These are phyloP conservation scores for Glycine latifolia DNA, from an alignment of 306 rosid species.

Conservation along the genomic window DNA sequence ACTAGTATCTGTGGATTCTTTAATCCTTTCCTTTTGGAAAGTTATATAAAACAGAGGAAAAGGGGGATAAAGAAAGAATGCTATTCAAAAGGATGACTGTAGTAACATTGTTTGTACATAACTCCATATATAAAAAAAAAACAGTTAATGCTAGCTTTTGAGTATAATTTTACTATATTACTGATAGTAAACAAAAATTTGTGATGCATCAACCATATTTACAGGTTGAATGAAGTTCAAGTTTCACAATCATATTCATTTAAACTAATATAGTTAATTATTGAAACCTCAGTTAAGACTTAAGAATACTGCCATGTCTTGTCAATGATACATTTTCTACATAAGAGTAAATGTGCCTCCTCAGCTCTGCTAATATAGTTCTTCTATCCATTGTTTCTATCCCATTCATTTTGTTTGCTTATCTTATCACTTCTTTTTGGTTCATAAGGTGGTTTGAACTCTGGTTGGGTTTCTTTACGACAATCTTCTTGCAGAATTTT, in stretches of 20 bases:
- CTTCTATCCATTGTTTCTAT: constrained; percentile 16
- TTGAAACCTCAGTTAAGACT: constrained; percentile 13
- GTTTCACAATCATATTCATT: constrained; percentile 26
- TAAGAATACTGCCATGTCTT: not conserved
- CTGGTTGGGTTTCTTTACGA: constrained; percentile 33
- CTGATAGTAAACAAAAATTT: not conserved
- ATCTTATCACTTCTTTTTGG: constrained; percentile 22
- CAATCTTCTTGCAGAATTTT: constrained; percentile 75
- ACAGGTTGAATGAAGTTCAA: not conserved
- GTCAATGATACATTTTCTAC: not conserved
- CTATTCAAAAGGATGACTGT: constrained; percentile 14
- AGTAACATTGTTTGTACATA: constrained; percentile 1
- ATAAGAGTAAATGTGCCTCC: not conserved
- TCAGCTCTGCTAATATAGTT: constrained; percentile 6
- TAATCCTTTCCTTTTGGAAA: not conserved
- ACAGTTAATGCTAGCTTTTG: constrained; percentile 10
- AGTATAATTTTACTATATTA: not conserved
- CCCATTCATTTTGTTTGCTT: constrained; percentile 25
- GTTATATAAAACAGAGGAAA: constrained; percentile 12
- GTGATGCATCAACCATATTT: not conserved
- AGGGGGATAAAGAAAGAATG: not conserved
- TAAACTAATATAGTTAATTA: not conserved
- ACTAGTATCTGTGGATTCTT: not conserved
- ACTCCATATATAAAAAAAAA: not conserved
- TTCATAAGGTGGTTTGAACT: constrained; percentile 39